Evolutionary conservation across 495 filamentous ascomycete genomes (phyloP), one percentile per base, ranked within the genome.

Genomic region (Cercophora samala): DNA sequence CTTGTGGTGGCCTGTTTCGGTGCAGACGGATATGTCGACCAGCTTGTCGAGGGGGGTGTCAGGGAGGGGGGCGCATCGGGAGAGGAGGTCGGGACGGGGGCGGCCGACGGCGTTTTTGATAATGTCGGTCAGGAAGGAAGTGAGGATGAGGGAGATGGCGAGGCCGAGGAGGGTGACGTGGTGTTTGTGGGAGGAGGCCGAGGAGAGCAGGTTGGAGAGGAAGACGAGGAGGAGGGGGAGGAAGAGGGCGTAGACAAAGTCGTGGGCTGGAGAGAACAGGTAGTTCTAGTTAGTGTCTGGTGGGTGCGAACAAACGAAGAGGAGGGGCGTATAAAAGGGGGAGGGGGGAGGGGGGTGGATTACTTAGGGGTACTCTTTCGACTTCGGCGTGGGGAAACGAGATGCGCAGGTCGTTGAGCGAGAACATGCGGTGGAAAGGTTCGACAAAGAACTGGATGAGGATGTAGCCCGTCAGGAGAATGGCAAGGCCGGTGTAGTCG

Each of bases 41-140:
- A 97, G 83, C 4, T 78, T 72, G 74, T 93, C 79, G 64, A 77
- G 78, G 1, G 90, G 85, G 0, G 91, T 93, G 21, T 84, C 86
- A 24, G 82, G 70, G 13, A 72, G 74, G 0, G 95, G 94, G 64
- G 90, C 87, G 78, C 95, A 99, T n/a, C 95, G 88, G 3, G 88
- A 87, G 42, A 99, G 86, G 15, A 99, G 79, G 74, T 99, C 95
- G 5, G 95, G 95, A 5, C 95, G 87, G 21, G 96, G 93, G 19
- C 96, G 84, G 19, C 95, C 95, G 53, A 96, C 91, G 0, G 88
- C 85, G 74, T 98, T 97, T 73, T 99, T 99, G 66, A 98, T 83
- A 0, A 94, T 79, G 71, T 98, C 96, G 62, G 96, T 97, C 11
- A 98, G 80, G 75, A 97, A 89, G 2, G 86, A 83, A 2, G 92